Evolutionary conservation across 2,329 filamentous ascomycete species (phyloP), one percentile per base, ranked within the genome.

Genomic region (Bertia moriformis): DNA sequence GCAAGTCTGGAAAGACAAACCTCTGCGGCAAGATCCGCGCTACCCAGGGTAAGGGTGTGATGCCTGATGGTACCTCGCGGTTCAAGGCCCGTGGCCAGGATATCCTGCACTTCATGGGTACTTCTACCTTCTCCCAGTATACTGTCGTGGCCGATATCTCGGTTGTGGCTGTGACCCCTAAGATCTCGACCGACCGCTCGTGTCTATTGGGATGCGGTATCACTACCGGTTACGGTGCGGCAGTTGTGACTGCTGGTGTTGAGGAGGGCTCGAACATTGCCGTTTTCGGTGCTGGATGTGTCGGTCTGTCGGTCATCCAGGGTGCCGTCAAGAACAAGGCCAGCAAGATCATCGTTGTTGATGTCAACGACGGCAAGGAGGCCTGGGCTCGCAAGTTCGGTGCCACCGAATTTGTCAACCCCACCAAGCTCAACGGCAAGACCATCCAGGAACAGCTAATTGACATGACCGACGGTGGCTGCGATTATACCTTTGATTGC

Each of bases 131-230:
- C 67, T 81, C 77, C 4, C 80, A 84, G 57, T 85, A 83, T 61
- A 84, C 80, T 40, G 80, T 85, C 42, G 78, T 85, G n/a, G 80
- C 80, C 50, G 80, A 85, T 55, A 84, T 85, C 59, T 83, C 79
- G 40, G 80, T 84, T 42, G 80, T 84, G 4, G 73, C 77, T 40
- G 79, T 84, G 49, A 80, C 76, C 19, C 66, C 71, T 41, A 69
- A 80, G 51, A 79, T 79, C 12, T 71, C 75, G 27, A 83, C 83
- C 67, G 80, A 85, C 63, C 69, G 77, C 41, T 81, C 79, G 22
- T 85, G 80, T 56, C 59, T 85, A 55, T 67, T 85, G 24, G 80
- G 80, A 51, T 85, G 80, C 56, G 80, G 80, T 56, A 84, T 85
- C 61, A 85, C 80, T 40, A 85, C 80, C 33, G 80, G 80, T 14